A percentile compares a stretch with the other conserved stretches of the same genome.
phyloP scores from a whole-genome alignment of 148 eudicot genomes.

The Cornus controversa region DNA sequence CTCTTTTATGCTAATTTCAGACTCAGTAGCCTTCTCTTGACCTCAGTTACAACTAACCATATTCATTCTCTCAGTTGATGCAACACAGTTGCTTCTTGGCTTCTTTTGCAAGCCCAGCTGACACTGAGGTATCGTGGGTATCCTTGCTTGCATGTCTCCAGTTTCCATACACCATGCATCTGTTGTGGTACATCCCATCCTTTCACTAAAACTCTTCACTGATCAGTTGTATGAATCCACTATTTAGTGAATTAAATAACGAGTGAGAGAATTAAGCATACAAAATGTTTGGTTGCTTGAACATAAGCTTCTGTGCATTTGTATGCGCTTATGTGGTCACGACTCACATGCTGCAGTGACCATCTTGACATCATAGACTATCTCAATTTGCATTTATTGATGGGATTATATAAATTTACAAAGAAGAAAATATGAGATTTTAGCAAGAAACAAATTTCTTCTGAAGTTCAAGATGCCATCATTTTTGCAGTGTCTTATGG shows the following conservation, averaged over 20 bases:
- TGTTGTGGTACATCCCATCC: not conserved
- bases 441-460: not conserved
- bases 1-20: not conserved
- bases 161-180: not conserved
- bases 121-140: not conserved
- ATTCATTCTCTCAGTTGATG: not conserved
- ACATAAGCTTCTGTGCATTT: not conserved
- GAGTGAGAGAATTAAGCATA: not conserved
- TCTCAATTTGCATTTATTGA: not conserved
- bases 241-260: no score
- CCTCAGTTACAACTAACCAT: not conserved
- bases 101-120: not conserved
- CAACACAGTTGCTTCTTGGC: not conserved
- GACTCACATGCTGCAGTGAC: not conserved
- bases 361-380: not conserved
- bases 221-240: not conserved
- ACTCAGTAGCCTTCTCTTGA: not conserved
- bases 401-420: not conserved
- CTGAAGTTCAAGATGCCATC: not conserved
- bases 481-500: no score
- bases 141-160: not conserved
- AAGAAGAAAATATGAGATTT: not conserved
- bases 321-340: not conserved
- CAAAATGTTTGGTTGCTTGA: not conserved
- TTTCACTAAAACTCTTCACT: not conserved